These are phyloP conservation scores for Dactylorhiza incarnata DNA, from an alignment of 106 monocot species.

Conservation along the genomic window DNA sequence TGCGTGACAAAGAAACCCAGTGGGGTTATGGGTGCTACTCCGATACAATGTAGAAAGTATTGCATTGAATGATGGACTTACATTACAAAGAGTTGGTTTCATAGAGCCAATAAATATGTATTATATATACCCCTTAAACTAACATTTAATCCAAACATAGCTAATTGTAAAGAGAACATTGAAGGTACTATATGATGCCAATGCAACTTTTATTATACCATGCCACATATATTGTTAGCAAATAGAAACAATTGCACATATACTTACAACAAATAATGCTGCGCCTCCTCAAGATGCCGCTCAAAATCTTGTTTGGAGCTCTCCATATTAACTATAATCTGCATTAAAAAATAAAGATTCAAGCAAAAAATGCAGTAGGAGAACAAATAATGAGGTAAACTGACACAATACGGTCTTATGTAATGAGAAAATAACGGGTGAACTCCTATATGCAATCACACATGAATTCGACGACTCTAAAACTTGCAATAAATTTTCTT, in stretches of 20 bases:
- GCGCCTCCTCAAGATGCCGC: constrained; percentile 42
- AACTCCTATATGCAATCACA: too few species aligned
- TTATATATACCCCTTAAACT: neutral
- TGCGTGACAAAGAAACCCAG: too few species aligned
- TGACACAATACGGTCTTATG: too few species aligned
- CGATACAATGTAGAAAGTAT: too few species aligned
- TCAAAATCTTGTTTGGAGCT: constrained; percentile 64
- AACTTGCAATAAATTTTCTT: too few species aligned
- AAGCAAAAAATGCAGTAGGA: neutral
- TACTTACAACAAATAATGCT: constrained; percentile 56
- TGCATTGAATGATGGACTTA: too few species aligned
- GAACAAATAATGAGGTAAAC: neutral
- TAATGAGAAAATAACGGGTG: too few species aligned
- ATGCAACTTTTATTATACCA: neutral
- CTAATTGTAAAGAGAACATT: neutral
- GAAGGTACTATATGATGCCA: neutral
- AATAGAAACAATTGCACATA: neutral
- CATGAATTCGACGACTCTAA: too few species aligned
- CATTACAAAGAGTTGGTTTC: too few species aligned
- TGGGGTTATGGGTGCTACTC: too few species aligned
- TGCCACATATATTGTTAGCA: neutral
- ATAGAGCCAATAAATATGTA: neutral
- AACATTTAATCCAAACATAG: neutral
- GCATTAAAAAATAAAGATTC: constrained; percentile 11
- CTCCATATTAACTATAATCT: constrained; percentile 94